A percentile compares a stretch with the other conserved stretches of the same genome.
phyloP scores from a whole-genome alignment of 2,329 filamentous ascomycete genomes.

The Neurospora crassa region DNA sequence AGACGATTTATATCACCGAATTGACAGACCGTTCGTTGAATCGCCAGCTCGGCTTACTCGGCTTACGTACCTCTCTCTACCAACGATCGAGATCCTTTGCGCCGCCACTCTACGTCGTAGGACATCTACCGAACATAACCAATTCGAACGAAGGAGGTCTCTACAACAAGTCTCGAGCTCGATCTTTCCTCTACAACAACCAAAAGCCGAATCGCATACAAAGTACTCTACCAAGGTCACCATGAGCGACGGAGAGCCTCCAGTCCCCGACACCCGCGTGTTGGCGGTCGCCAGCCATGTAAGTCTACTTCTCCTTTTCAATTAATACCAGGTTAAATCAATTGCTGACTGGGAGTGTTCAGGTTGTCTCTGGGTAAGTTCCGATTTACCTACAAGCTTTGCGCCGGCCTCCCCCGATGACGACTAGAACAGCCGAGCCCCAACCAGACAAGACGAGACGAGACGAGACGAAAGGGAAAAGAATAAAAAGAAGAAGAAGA shows the following conservation, averaged over 20 bases:
- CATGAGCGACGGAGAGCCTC: slow-evolving; percentile 30
- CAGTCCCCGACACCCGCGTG: slow-evolving; percentile 54
- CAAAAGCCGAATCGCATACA: not conserved
- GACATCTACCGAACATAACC: not conserved
- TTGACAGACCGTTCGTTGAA: not conserved
- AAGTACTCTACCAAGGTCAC: not conserved
- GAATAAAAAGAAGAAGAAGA: not conserved
- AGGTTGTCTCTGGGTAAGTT: slow-evolving; percentile 68
- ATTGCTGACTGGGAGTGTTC: slow-evolving; percentile 18
- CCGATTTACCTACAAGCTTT: no score
- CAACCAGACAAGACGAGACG: not conserved
- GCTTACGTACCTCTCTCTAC: not conserved
- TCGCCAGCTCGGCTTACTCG: not conserved
- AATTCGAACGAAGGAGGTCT: not conserved
- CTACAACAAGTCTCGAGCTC: not conserved
- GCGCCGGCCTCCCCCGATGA: not conserved
- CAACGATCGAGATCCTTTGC: not conserved
- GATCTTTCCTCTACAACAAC: not conserved
- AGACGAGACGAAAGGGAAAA: not conserved
- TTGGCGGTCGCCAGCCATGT: slow-evolving; percentile 94
- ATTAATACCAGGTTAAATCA: not conserved
- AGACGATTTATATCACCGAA: not conserved
- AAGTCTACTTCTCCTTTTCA: slow-evolving; percentile 31
- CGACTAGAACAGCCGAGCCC: no score
- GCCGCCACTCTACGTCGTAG: not conserved